Conservation (phyloP, 2,329 filamentous ascomycete genomes). For the Cercospora zeae-maydis region DNA sequence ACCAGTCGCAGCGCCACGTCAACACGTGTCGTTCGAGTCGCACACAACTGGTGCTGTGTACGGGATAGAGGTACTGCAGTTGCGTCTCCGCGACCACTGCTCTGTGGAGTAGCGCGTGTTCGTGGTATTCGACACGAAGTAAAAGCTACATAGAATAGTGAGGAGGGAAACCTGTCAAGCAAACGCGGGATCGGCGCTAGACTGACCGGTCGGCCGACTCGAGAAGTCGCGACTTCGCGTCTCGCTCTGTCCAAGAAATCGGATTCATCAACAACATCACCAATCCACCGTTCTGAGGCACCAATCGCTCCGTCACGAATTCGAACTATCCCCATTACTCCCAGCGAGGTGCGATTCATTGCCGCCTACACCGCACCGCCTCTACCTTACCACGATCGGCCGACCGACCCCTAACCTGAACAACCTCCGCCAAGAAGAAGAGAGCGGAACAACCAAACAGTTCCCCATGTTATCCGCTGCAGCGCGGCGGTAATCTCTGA, state of each 20-base stretch:
- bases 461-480: conserved; percentile 5
- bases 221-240: neutral
- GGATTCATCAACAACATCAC: conserved; percentile 3
- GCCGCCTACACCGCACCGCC: neutral
- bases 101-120: neutral
- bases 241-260: neutral
- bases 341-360: neutral
- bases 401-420: conserved; percentile 5
- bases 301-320: neutral
- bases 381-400: neutral
- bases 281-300: neutral
- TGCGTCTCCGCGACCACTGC: neutral
- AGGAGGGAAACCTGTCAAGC: too few species aligned
- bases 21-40: neutral
- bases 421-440: neutral
- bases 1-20: neutral
- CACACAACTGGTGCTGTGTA: neutral
- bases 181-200: neutral
- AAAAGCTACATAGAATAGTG: too few species aligned
- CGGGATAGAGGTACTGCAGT: neutral
- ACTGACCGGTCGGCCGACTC: too few species aligned
- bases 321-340: neutral
- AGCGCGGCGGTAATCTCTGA: conserved; percentile 6
- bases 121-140: too few species aligned
- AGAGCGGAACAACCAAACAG: neutral